Evolutionary conservation across 768 basidiomycete genomes (phyloP).

Genomic region (Kwoniella sp.): DNA sequence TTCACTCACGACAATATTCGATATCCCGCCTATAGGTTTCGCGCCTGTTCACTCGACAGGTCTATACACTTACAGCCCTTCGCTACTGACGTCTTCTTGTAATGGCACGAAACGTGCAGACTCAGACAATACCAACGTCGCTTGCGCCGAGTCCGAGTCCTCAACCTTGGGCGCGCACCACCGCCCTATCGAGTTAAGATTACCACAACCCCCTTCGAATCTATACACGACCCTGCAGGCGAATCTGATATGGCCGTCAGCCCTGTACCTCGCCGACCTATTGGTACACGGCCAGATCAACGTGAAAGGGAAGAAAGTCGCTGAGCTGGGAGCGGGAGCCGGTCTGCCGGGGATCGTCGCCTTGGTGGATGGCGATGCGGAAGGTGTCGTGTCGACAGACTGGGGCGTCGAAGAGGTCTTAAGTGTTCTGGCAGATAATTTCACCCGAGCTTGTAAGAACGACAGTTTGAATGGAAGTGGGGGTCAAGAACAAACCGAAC

Average conservation of each 20-base stretch:
- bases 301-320: constrained; percentile 23
- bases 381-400: constrained; percentile 43
- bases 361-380: constrained; percentile 12
- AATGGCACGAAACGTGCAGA: too few species aligned
- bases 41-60: constrained; percentile 8
- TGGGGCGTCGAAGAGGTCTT: constrained; percentile 45
- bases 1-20: constrained; percentile 39
- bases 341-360: constrained; percentile 49
- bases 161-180: background rate
- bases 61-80: constrained; percentile 25
- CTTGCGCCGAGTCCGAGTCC: too few species aligned
- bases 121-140: too few species aligned
- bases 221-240: constrained; percentile 50
- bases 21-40: constrained; percentile 47
- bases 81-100: background rate
- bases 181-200: constrained; percentile 29
- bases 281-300: constrained; percentile 22
- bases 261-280: constrained; percentile 49
- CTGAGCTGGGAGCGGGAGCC: constrained; percentile 53
- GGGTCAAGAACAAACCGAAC: background rate
- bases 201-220: constrained; percentile 46
- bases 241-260: constrained; percentile 49
- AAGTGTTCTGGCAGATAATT: constrained; percentile 32
- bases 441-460: constrained; percentile 5
- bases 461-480: background rate